Conservation (phyloP, 306 rosid genomes). For the Trifolium subterraneum region DNA sequence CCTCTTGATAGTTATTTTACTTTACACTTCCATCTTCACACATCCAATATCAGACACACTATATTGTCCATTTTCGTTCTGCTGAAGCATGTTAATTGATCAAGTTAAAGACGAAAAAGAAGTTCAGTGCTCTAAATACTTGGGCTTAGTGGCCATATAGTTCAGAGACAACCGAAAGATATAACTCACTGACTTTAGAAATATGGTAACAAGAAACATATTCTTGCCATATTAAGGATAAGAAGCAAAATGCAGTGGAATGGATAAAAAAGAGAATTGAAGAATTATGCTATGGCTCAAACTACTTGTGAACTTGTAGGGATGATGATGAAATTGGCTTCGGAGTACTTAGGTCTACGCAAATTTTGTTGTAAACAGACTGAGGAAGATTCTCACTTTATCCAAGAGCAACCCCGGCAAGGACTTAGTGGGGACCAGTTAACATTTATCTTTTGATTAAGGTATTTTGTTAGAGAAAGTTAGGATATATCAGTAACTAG, state of each 20-base stretch:
- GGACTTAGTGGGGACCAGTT: neutral
- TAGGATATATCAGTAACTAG: constrained; percentile 2
- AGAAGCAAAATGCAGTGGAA: constrained; percentile 30
- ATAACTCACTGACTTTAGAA: neutral
- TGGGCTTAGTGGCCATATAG: constrained; percentile 25
- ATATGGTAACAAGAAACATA: constrained; percentile 26
- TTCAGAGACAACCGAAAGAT: constrained; percentile 27
- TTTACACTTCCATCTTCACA: constrained; percentile 48
- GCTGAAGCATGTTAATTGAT: constrained; percentile 43
- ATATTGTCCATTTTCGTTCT: constrained; percentile 45
- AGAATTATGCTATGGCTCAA: constrained; percentile 25
- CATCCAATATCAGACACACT: constrained; percentile 44
- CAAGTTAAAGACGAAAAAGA: constrained; percentile 43
- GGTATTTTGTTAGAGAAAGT: neutral
- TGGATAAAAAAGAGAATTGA: constrained; percentile 16
- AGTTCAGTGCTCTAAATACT: constrained; percentile 36
- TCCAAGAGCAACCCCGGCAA: constrained; percentile 17
- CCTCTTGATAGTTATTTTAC: constrained; percentile 44
- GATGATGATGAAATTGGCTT: constrained; percentile 31
- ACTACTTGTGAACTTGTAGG: constrained; percentile 25
- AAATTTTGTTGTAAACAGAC: constrained; percentile 14
- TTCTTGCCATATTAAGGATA: constrained; percentile 26
- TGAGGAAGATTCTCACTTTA: constrained; percentile 17
- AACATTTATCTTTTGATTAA: neutral
- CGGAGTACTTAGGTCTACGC: constrained; percentile 7